A percentile compares a stretch with the other conserved stretches of the same genome.
These are phyloP conservation scores for Vaccinium corymbosum DNA, from an alignment of 148 eudicot species.

Conservation along the genomic window DNA sequence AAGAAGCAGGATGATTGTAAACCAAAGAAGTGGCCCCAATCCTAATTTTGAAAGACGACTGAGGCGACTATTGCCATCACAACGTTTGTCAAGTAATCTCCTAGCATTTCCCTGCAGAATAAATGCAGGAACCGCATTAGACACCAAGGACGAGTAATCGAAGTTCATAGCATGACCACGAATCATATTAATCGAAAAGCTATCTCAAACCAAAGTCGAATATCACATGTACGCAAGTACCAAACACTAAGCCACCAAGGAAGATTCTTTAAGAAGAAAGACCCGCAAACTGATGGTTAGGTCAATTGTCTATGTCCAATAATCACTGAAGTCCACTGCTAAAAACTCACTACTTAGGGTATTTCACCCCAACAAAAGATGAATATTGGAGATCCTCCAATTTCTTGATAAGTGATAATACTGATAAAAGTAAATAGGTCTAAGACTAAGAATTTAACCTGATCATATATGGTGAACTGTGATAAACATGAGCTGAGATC, in stretches of 20 bases:
- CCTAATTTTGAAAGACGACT: slow-evolving; percentile 85
- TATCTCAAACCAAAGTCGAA: not conserved
- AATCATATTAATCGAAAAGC: not conserved
- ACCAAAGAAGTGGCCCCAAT: slow-evolving; percentile 83
- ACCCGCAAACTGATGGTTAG: not conserved
- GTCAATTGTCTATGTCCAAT: not conserved
- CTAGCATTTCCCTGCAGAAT: slow-evolving; percentile 86
- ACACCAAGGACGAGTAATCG: not conserved
- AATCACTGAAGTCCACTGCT: not conserved
- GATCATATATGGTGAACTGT: not conserved
- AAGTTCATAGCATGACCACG: not conserved
- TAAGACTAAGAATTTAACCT: not conserved
- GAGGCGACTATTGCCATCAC: slow-evolving; percentile 67
- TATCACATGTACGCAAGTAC: not conserved
- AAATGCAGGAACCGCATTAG: slow-evolving; percentile 12
- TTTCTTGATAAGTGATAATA: not conserved
- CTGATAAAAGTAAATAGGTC: not conserved
- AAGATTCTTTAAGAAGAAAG: not conserved
- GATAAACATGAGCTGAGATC: not conserved
- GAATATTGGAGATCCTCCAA: not conserved
- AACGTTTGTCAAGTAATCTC: slow-evolving; percentile 69
- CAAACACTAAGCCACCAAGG: not conserved
- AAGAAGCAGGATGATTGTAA: slow-evolving; percentile 67
- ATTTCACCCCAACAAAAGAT: not conserved
- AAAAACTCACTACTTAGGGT: not conserved